Evolutionary conservation across 73 alveolate genomes (phyloP), one percentile per base, ranked within the genome.

Genomic region (Diophrys appendiculata): DNA sequence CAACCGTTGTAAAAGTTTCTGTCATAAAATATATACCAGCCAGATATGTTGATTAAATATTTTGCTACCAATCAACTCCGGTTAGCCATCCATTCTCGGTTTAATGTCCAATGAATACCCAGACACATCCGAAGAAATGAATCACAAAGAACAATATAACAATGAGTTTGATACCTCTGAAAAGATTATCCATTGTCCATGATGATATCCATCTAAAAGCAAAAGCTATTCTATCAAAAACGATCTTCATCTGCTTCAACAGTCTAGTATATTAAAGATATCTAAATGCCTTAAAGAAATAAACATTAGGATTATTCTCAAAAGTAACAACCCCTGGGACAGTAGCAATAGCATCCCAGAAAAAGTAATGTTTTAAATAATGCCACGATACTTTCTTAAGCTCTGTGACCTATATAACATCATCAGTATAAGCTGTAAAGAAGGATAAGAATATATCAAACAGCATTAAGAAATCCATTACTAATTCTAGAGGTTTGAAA

Each of bases 41-140:
- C 33, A 22, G 23, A 65, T 70, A 70, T 1, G 60, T 30, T 25
- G 29, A 70, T 5, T 28, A 0, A 29, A 28, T 25, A 31, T 34
- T 30, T 25, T 70, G 32, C 28, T 30, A 31, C 30, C 55, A 1
- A 5, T 3, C 55, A 35, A 22, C 25, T 2, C 33, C 14, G 33
- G 11, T 70, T 25, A 70, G 5, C 78, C 78, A 70, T 3, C 78
- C 78, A 31, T 70, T 70, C 30, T 29, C 60, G 29, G 33, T 30
- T 3, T 29, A 31, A 5, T 25, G 1, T 25, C 78, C 78, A 5
- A 70, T 34, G 1, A 11, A 35, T 3, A 70, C 1, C 78, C 78
- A 70, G 28, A 70, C 23, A 22, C 78, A 70, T 31, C 68, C 78
- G 33, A 70, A 28, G 2, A 33, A 25, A 30, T 70, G 78, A 1